phyloP scores from a whole-genome alignment of 805 yeast genomes.

The Spathaspora boniae region DNA sequence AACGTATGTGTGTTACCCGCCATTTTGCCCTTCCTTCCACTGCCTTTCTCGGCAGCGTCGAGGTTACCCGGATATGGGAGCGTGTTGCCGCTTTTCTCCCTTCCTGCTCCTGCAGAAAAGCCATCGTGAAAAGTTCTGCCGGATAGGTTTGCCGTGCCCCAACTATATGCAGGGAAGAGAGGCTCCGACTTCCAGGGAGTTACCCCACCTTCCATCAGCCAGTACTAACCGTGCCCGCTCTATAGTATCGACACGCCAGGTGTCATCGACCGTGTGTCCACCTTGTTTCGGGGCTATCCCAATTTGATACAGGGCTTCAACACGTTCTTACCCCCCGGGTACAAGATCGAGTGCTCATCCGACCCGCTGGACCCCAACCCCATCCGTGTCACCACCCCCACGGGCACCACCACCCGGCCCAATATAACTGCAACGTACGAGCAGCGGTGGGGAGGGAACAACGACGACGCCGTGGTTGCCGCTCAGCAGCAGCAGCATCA shows the following conservation, averaged over 20 bases:
- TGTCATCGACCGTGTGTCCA: constrained; percentile 92
- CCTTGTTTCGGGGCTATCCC: constrained; percentile 89
- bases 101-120: background rate
- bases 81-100: background rate
- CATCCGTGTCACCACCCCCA: constrained; percentile 91
- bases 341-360: constrained; percentile 83
- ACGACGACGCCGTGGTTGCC: constrained; percentile 15
- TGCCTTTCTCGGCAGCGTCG: background rate
- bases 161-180: constrained; percentile 1
- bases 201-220: too few relatives aligned
- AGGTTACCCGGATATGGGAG: constrained; percentile 1
- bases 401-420: constrained; percentile 79
- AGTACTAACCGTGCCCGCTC: constrained; percentile 13
- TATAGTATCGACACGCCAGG: constrained; percentile 91
- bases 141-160: too few relatives aligned
- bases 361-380: constrained; percentile 91
- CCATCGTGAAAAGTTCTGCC: too few relatives aligned
- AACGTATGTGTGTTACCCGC: constrained; percentile 44
- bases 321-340: constrained; percentile 96
- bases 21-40: background rate
- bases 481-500: constrained; percentile 16
- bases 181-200: background rate
- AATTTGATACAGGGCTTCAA: constrained; percentile 94
- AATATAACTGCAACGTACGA: constrained; percentile 33
- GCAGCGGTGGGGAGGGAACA: constrained; percentile 26